phyloP scores from a whole-genome alignment of 108 stramenopile genomes.

The Craspedostauros australis region DNA sequence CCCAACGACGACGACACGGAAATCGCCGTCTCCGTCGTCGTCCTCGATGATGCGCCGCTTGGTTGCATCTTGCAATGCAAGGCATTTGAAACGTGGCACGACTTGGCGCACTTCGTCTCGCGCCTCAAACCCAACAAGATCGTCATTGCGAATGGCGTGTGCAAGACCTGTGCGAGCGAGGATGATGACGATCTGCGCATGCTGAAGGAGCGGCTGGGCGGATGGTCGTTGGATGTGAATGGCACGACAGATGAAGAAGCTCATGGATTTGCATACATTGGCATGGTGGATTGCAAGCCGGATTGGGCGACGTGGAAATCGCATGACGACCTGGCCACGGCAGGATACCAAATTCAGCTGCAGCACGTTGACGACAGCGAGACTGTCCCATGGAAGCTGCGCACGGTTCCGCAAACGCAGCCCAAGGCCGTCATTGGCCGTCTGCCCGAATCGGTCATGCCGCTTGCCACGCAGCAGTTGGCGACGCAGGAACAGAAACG shows the following conservation, averaged over 20 bases:
- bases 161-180: too few species aligned
- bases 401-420: constrained; percentile 32
- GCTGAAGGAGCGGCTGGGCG: constrained; percentile 18
- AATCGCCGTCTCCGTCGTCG: constrained; percentile 48
- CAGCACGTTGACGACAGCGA: background rate
- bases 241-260: background rate
- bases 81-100: constrained; percentile 43
- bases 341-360: constrained; percentile 18
- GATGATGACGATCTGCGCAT: constrained; percentile 12
- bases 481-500: constrained; percentile 60
- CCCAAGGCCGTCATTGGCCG: constrained; percentile 47
- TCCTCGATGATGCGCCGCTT: constrained; percentile 40
- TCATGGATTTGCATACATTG: constrained; percentile 38
- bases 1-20: too few species aligned
- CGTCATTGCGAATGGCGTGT: constrained; percentile 42
- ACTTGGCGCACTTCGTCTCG: constrained; percentile 36
- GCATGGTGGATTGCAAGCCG: constrained; percentile 59
- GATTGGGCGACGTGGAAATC: constrained; percentile 49
- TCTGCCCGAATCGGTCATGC: constrained; percentile 67
- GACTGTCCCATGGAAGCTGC: background rate
- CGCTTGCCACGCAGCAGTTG: constrained; percentile 49
- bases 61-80: constrained; percentile 70
- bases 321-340: constrained; percentile 9
- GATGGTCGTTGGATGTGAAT: too few species aligned
- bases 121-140: constrained; percentile 47